Percentiles rank a stretch among this genome's conserved stretches.
These are phyloP conservation scores for Vitis hybrid DNA, from an alignment of 177 flowering plant genomes.

Conservation along the genomic window DNA sequence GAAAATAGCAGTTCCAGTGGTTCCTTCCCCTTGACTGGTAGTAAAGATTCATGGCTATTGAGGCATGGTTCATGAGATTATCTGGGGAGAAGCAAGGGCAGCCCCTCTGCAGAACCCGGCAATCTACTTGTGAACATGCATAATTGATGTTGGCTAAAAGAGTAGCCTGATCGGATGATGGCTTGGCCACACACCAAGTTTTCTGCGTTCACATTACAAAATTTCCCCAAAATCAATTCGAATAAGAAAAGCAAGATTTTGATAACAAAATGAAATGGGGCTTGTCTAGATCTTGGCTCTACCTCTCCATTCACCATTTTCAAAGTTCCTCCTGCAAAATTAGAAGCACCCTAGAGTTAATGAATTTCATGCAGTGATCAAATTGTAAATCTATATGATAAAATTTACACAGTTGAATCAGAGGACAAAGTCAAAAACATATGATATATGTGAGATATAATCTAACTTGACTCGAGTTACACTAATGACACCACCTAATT, in stretches of 20 bases:
- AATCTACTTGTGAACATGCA: constrained; percentile 71
- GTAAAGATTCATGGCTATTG: constrained; percentile 89
- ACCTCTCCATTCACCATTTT: constrained; percentile 36
- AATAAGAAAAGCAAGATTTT: too few species aligned
- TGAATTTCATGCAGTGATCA: too few species aligned
- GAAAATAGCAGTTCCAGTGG: constrained; percentile 75
- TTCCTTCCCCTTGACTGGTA: constrained; percentile 70
- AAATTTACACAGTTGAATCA: too few species aligned
- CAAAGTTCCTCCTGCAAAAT: constrained; percentile 19
- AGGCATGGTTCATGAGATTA: constrained; percentile 73
- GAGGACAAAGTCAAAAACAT: too few species aligned
- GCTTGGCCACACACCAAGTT: constrained; percentile 89
- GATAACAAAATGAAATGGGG: too few species aligned
- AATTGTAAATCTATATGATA: too few species aligned
- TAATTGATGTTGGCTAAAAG: constrained; percentile 52
- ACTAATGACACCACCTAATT: too few species aligned
- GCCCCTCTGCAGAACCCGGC: constrained; percentile 47
- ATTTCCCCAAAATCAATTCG: neutral
- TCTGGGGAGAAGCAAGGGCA: constrained; percentile 68
- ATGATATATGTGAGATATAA: too few species aligned
- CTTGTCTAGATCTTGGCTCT: neutral
- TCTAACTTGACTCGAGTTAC: too few species aligned
- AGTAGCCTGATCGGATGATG: constrained; percentile 52
- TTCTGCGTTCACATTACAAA: constrained; percentile 34
- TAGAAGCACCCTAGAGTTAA: too few species aligned